Percentiles rank a stretch among this genome's conserved stretches.
Evolutionary conservation across 495 filamentous ascomycete species (phyloP).

Genomic region (Talaromyces liani): DNA sequence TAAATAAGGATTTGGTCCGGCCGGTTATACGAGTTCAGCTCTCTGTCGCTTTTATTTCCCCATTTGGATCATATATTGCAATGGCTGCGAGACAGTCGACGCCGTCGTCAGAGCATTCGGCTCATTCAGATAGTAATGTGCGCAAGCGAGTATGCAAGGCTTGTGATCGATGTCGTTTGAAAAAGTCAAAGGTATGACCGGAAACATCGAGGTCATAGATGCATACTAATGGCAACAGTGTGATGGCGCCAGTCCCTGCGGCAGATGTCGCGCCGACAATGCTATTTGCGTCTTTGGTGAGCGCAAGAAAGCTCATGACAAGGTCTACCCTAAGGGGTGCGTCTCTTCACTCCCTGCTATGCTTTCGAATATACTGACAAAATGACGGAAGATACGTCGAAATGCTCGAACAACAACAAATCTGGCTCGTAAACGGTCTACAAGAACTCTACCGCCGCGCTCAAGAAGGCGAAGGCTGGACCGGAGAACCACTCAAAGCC

Average conservation of each 20-base stretch:
- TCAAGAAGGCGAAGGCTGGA: conserved; percentile 45
- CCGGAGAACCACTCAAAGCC: conserved; percentile 43
- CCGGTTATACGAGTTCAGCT: background rate
- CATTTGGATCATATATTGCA: conserved; percentile 11
- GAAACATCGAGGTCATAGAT: background rate
- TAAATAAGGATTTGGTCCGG: background rate
- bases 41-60: background rate
- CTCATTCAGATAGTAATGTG: conserved; percentile 33
- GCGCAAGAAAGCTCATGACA: conserved; percentile 54
- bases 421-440: conserved; percentile 53
- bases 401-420: conserved; percentile 65
- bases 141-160: conserved; percentile 58
- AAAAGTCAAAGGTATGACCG: conserved; percentile 58
- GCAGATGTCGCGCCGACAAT: conserved; percentile 52
- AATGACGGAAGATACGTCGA: conserved; percentile 51
- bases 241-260: conserved; percentile 53
- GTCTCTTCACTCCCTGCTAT: conserved; percentile 12
- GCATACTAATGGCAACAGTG: conserved; percentile 30
- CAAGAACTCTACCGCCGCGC: conserved; percentile 53
- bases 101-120: conserved; percentile 34
- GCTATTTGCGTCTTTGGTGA: conserved; percentile 57
- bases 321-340: conserved; percentile 58
- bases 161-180: conserved; percentile 56
- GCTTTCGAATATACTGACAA: background rate
- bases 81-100: conserved; percentile 43